Percentiles rank a stretch among this genome's conserved stretches.
phyloP scores from a whole-genome alignment of 345 rosid genomes.

The Kernera saxatilis region DNA sequence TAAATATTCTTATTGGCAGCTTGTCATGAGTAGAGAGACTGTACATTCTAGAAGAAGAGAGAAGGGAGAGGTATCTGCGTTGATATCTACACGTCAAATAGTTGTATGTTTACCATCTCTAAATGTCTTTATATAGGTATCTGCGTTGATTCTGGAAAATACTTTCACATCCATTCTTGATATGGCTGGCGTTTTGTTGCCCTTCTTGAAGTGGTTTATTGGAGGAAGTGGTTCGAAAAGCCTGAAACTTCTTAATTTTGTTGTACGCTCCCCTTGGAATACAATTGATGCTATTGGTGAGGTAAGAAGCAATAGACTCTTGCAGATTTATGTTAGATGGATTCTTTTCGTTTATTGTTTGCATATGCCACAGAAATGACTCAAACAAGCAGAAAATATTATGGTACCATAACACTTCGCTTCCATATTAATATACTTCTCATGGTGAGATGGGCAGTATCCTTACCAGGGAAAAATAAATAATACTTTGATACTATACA shows the following conservation, averaged over 20 bases:
- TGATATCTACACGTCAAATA: neutral
- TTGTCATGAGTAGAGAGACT: neutral
- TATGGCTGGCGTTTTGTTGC: constrained; percentile 95
- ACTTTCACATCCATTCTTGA: constrained; percentile 98
- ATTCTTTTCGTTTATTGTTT: neutral
- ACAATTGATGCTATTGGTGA: constrained; percentile 77
- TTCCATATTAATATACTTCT: neutral
- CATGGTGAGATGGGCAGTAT: too few relatives aligned
- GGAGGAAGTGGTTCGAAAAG: constrained; percentile 78
- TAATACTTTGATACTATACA: neutral
- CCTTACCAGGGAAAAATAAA: neutral
- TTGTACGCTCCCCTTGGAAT: constrained; percentile 97
- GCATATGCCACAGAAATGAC: neutral
- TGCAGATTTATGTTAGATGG: neutral
- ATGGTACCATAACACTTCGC: neutral
- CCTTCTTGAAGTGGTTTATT: constrained; percentile 94
- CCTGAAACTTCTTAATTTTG: constrained; percentile 76
- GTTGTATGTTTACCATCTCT: constrained; percentile 5
- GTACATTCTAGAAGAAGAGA: neutral
- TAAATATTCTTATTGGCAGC: neutral
- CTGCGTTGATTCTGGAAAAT: constrained; percentile 84
- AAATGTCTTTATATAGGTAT: constrained; percentile 42
- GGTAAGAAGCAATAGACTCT: constrained; percentile 43
- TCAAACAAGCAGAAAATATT: neutral
- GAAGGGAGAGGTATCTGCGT: neutral